Percentiles rank a stretch among this genome's conserved stretches.
phyloP scores from a whole-genome alignment of 75 land plant genomes.

The Azolla pinnata region DNA sequence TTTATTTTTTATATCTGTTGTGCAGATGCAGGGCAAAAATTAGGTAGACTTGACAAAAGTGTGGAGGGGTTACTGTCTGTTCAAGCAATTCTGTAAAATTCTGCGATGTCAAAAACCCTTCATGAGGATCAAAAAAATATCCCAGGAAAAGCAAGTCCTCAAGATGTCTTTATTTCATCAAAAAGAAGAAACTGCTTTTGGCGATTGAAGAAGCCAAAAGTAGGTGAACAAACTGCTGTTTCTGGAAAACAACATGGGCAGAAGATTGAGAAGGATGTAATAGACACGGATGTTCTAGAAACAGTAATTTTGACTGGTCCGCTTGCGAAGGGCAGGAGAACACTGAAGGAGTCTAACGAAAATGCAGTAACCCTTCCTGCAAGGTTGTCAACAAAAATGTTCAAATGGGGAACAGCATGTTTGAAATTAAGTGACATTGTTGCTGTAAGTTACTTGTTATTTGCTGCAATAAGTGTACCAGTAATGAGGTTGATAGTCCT shows the following conservation, averaged over 20 bases:
- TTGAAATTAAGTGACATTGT: constrained; percentile 59
- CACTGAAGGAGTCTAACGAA: constrained; percentile 25
- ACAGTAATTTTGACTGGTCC: constrained; percentile 55
- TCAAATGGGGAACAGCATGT: constrained; percentile 60
- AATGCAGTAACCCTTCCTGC: constrained; percentile 24
- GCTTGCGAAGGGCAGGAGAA: constrained; percentile 45
- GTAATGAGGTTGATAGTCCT: background rate
- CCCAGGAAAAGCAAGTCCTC: background rate
- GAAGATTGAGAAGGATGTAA: constrained; percentile 71
- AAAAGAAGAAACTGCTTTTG: background rate
- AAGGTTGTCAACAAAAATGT: constrained; percentile 65
- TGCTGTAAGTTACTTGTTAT: constrained; percentile 43
- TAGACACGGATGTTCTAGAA: constrained; percentile 63
- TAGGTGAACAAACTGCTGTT: background rate
- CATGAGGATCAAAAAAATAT: background rate
- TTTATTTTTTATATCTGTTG: no score
- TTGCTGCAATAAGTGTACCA: background rate
- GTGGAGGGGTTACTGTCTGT: no score
- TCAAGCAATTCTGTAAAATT: no score
- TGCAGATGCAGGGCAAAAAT: no score
- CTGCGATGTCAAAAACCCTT: constrained; percentile 3
- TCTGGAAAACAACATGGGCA: background rate
- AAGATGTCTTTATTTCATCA: background rate
- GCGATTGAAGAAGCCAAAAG: background rate
- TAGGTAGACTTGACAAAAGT: no score